Evolutionary conservation across 1,284 basidiomycete genomes (phyloP).

Genomic region (Leccinum subfulvum): DNA sequence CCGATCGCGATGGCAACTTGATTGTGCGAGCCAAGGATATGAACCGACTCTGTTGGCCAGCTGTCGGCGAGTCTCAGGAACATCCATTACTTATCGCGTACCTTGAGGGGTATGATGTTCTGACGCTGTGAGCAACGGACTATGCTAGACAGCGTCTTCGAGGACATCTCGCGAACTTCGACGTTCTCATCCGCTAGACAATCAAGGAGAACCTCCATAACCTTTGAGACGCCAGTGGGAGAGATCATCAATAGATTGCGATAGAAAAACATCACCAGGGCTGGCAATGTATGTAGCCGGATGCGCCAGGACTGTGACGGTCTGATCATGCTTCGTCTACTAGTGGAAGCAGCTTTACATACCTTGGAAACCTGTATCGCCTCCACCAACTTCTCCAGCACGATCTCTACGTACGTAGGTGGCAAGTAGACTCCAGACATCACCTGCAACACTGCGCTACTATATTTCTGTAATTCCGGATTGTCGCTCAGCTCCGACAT

Average conservation of each 20-base stretch:
- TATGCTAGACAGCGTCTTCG: constrained; percentile 85
- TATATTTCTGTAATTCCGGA: constrained; percentile 70
- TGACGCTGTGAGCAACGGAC: constrained; percentile 91
- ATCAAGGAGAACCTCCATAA: constrained; percentile 79
- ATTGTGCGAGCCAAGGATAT: constrained; percentile 60
- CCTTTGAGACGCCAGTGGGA: constrained; percentile 59
- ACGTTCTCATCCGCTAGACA: constrained; percentile 90
- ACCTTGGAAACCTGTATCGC: constrained; percentile 72
- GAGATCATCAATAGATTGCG: constrained; percentile 80
- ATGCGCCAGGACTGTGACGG: constrained; percentile 71
- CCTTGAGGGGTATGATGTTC: constrained; percentile 84
- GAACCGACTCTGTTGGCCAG: constrained; percentile 69
- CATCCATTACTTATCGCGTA: constrained; percentile 30
- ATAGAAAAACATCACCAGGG: constrained; percentile 81
- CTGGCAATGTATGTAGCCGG: constrained; percentile 70
- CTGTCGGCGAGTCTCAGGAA: constrained; percentile 3
- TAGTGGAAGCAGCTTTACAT: constrained; percentile 18
- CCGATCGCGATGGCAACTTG: constrained; percentile 69
- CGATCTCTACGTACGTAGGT: constrained; percentile 56
- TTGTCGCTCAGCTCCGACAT: constrained; percentile 83
- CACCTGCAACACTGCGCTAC: constrained; percentile 72
- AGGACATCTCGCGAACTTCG: constrained; percentile 94
- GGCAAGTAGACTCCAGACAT: constrained; percentile 70
- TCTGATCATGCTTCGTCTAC: constrained; percentile 9
- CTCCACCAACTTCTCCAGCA: constrained; percentile 58